Evolutionary conservation across 768 basidiomycete genomes (phyloP).

Genomic region (Lactarius sanguifluus): DNA sequence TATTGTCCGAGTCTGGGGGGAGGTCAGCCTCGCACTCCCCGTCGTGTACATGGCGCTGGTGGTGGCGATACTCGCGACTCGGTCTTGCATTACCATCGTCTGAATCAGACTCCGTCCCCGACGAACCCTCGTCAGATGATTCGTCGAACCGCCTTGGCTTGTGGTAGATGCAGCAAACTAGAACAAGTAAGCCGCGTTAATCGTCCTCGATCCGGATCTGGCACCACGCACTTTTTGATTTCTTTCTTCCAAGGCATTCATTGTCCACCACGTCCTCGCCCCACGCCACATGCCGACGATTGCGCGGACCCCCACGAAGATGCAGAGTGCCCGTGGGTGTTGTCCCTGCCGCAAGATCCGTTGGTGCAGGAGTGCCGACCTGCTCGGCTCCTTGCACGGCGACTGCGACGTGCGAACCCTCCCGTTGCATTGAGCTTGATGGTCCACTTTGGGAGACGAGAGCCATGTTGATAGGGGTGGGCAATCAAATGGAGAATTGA

Average conservation of each 20-base stretch:
- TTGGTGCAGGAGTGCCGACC: not conserved
- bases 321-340: slow-evolving; percentile 9
- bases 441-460: slow-evolving; percentile 4
- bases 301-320: slow-evolving; percentile 16
- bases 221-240: slow-evolving; percentile 57
- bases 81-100: slow-evolving; percentile 21
- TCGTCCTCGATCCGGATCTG: not conserved
- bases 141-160: slow-evolving; percentile 80
- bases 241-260: slow-evolving; percentile 85
- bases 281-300: slow-evolving; percentile 68
- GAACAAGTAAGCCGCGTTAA: not conserved
- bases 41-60: slow-evolving; percentile 9
- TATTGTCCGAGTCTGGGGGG: slow-evolving; percentile 1
- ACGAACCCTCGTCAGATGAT: slow-evolving; percentile 66
- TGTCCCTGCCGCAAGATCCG: not conserved
- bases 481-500: not conserved
- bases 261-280: slow-evolving; percentile 65
- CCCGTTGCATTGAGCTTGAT: slow-evolving; percentile 13
- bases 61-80: not conserved
- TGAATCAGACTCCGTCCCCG: slow-evolving; percentile 42
- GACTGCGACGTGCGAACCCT: slow-evolving; percentile 17
- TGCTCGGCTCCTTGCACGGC: slow-evolving; percentile 13
- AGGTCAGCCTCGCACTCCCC: slow-evolving; percentile 1
- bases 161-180: slow-evolving; percentile 96
- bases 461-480: slow-evolving; percentile 4